Base-by-base conservation (phyloP, 768 basidiomycete genomes). In the Suillus fuscotomentosus region DNA sequence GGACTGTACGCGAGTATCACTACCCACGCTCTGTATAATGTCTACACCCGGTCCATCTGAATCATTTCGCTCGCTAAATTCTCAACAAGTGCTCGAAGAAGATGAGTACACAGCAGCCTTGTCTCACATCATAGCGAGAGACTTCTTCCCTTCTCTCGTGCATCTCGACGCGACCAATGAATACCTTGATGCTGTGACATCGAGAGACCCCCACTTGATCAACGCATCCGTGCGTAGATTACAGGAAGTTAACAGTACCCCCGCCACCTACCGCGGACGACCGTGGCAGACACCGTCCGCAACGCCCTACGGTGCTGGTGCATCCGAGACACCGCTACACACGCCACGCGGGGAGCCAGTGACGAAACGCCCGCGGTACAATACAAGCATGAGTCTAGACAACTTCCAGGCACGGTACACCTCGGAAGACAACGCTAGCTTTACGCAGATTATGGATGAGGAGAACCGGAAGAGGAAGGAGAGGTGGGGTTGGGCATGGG, bases 401-500 rank as follows among this genome's bases (percentile, higher is more conserved):
- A 79, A 80, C 17, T 99, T 98, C 75, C 97, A 99, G 74, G 86
- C 93, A 0, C 85, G 84, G 50, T 97, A 94, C 74, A 99, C 97
- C 2, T 97, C 95, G 0, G 95, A 98, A 73, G 97, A 99, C 77
- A 99, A 99, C 75, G 88, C 96, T 6, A 97, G 95, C 65, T 99
- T 99, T 74, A 94, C 95, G 10, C 83, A 93, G 67, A 96, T 99
- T 65, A 78, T 99, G 62, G 88, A 95, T 64, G 88, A 90, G 62
- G 97, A 98, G 81, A 99, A 99, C 73, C 79, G 82, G 75, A 83
- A 84, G 69, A 83, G 95, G 65, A 88, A 87, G 73, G 91, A 93
- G 73, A 87, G 81, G 74, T 94, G 89, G 82, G 86, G 78, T 0
- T 99, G 97, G 97, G 97, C 96, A 2, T 99, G 91, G 88, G 90